Evolutionary conservation across 495 filamentous ascomycete genomes (phyloP), one percentile per base, ranked within the genome.

Genomic region (Daldinia caldariorum): DNA sequence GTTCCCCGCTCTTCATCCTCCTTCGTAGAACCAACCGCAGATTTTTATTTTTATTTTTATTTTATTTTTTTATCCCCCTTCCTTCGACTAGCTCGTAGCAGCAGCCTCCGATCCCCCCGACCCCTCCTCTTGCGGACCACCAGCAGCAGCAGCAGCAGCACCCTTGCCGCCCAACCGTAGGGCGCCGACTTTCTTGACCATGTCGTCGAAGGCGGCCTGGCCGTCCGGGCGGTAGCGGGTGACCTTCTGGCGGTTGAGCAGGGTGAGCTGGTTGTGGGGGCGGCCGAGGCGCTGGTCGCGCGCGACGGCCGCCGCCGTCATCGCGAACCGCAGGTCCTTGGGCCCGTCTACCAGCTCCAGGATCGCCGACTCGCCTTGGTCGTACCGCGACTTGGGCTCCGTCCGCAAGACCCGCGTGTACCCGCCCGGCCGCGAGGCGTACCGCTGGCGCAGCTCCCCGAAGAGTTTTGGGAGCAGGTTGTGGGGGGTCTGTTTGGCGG

Each of bases 261-360:
- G 80, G 32, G 94, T 97, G 43, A 95, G 78, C 3, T 91, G 84
- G 64, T 87, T 89, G 63, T 91, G 79, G 4, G 78, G 77, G 54
- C 81, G 82, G 41, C 82, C 81, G 56, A 86, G 72, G 12, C 73
- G 77, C 35, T 89, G 82, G 70, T 90, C 82, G 43, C 85, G 84
- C 39, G 89, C 91, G 0, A 99, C 82, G 0, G 91, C 89, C 51
- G 87, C 87, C 4, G 95, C 95, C 14, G 94, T 97, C 84, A 97
- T 88, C 58, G 91, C 90, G 81, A 99, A 98, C 2, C 94, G 90
- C 86, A 97, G 92, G 80, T 99, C 95, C 79, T 89, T 91, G 14
- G 94, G 94, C 45, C 94, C 94, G 77, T 99, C 95, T 49, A 98
- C 93, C 12, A 99, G 86, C 79, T 98, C 95, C n/a, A 99, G 87